Evolutionary conservation across 1,284 basidiomycete species (phyloP).

Genomic region (Volvariella volvacea): DNA sequence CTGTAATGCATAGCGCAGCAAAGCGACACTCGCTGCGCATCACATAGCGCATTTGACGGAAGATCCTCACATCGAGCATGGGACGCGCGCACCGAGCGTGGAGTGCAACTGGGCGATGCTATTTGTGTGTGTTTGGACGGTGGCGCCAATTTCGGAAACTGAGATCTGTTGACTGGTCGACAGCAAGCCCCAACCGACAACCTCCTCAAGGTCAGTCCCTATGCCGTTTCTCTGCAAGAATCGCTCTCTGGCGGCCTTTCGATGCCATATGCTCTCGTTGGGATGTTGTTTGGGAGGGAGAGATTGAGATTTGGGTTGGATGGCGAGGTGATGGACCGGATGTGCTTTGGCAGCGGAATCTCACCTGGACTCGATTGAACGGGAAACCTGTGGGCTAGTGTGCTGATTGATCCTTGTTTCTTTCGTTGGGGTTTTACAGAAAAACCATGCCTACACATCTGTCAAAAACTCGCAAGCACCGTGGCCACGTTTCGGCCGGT

Average conservation of each 20-base stretch:
- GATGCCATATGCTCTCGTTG: conserved; percentile 11
- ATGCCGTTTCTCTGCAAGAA: conserved; percentile 3
- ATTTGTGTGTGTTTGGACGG: conserved; percentile 22
- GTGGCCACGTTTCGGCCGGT: conserved; percentile 98
- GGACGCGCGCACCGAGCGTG: no score
- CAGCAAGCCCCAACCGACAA: conserved; percentile 30
- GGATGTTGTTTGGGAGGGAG: conserved; percentile 16
- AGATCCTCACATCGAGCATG: no score
- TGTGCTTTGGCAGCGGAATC: conserved; percentile 21
- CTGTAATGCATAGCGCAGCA: no score
- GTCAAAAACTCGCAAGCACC: conserved; percentile 96
- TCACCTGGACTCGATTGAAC: neutral
- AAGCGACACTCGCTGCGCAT: no score
- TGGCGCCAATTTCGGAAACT: conserved; percentile 18
- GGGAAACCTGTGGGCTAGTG: conserved; percentile 12
- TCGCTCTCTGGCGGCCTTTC: neutral
- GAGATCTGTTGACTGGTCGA: no score
- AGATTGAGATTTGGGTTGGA: conserved; percentile 29
- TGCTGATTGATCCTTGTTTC: conserved; percentile 12
- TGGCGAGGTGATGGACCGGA: conserved; percentile 33
- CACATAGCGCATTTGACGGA: no score
- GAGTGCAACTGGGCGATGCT: no score
- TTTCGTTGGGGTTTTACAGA: conserved; percentile 13
- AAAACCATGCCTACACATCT: conserved; percentile 90
- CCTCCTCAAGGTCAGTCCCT: conserved; percentile 58